Base-by-base conservation (phyloP, 2,329 filamentous ascomycete genomes). In the Cordyceps cicadae region DNA sequence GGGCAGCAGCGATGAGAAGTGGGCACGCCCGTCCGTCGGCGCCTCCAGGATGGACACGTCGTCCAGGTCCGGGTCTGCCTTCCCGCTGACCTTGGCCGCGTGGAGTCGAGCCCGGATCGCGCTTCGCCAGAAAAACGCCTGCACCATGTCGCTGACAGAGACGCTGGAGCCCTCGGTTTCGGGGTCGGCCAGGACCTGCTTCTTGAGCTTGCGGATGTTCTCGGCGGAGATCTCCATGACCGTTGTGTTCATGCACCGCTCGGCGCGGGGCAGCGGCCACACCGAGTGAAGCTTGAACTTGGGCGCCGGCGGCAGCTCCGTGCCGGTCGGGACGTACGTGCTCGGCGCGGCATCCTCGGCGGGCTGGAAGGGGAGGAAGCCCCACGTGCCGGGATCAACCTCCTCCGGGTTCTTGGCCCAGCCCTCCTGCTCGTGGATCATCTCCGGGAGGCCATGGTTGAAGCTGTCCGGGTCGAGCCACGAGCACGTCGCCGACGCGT, bases 121-220 rank as follows among this genome's bases (percentile, higher is more conserved):
- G 0, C 69, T 67, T 0, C 72, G 70, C 75, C 75, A 76, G 62
- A 75, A 70, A 54, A 76, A 72, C 0, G 75, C 75, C 62, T 76
- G 72, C 2, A 76, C 64, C 9, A 75, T 72, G 49, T 76, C 75
- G 60, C 69, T 75, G 26, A 73, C 64, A 0, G 74, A 75, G 0
- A 62, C 61, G 15, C 68, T 62, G 7, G 64, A 59, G 0, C 66
- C 66, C 24, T 70, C 69, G 2, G 67, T 64, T 15, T 66, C 63
- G 0, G 65, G 63, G 43, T 71, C 68, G 0, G 63, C 62, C 0
- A 67, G 14, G 0, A 72, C 68, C 2, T 74, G 66, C 12, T 69
- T 62, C 58, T 73, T 71, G 39, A 75, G 61, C 21, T 61, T 63
- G 14, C 66, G 58, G n/a, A 69, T 24, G 0, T 69, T 74, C 3